Percentiles rank a stretch among this genome's conserved stretches.
phyloP scores from a whole-genome alignment of 441 rosid species.

The Erodium moschatum region DNA sequence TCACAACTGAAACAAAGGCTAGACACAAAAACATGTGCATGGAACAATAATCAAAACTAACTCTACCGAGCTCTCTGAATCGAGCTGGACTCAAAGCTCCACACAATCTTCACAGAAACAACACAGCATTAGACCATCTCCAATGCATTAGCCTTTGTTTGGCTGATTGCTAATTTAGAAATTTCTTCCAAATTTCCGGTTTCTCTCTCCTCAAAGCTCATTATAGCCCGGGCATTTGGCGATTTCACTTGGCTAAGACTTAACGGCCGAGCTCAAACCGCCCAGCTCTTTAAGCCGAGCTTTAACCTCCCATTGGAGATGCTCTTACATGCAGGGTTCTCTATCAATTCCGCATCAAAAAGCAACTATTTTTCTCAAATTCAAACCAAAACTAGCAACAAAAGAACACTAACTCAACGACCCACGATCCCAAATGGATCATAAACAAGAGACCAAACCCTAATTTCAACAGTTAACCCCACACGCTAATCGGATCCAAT shows the following conservation, averaged over 20 bases:
- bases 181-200: too few species aligned
- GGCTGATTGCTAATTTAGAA: too few species aligned
- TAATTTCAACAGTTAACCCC: constrained; percentile 8
- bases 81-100: not conserved
- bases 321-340: too few species aligned
- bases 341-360: too few species aligned
- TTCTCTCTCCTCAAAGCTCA: too few species aligned
- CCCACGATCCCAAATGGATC: constrained; percentile 29
- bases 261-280: too few species aligned
- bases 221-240: too few species aligned
- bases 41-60: not conserved
- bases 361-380: not conserved
- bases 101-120: not conserved
- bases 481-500: constrained; percentile 2
- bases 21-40: constrained; percentile 19
- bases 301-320: too few species aligned
- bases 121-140: too few species aligned
- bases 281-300: too few species aligned
- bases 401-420: constrained; percentile 19
- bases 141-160: too few species aligned
- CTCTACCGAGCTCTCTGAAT: constrained; percentile 22
- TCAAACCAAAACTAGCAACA: constrained; percentile 21
- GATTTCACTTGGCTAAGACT: too few species aligned
- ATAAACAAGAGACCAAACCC: constrained; percentile 25
- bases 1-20: not conserved